These are phyloP conservation scores for Tulasnella sp. DNA, from an alignment of 768 basidiomycete genomes.

Conservation along the genomic window DNA sequence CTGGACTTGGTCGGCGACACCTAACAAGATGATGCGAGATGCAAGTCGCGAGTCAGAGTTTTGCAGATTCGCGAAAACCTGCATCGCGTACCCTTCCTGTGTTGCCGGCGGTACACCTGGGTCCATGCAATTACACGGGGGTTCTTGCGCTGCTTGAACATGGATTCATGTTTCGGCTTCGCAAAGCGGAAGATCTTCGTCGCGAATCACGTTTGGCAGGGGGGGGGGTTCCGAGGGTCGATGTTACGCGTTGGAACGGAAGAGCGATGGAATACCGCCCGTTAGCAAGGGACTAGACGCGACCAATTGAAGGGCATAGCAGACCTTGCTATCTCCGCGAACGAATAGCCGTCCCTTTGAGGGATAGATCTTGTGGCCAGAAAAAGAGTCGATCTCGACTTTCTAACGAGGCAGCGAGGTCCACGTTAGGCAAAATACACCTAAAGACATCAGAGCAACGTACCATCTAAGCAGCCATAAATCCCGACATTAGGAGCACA, in stretches of 20 bases:
- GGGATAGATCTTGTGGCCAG: conserved; percentile 96
- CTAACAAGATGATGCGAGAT: neutral
- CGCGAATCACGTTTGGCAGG: neutral
- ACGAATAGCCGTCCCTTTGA: conserved; percentile 94
- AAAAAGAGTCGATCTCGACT: conserved; percentile 98
- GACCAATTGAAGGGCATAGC: conserved; percentile 31
- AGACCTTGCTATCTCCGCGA: conserved; percentile 91
- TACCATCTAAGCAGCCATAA: neutral
- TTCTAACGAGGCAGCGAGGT: conserved; percentile 45
- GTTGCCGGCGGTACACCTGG: conserved; percentile 87
- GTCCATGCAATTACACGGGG: conserved; percentile 99
- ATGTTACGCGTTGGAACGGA: neutral
- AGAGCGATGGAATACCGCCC: conserved; percentile 1
- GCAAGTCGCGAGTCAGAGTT: neutral
- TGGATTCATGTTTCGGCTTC: conserved; percentile 86
- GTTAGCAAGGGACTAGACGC: neutral
- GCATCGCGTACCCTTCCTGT: conserved; percentile 79
- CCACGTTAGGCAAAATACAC: neutral
- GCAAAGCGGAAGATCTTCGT: conserved; percentile 93
- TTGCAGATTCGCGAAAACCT: neutral
- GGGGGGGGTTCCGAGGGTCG: neutral
- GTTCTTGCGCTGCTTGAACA: conserved; percentile 99
- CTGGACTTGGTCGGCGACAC: conserved; percentile 93
- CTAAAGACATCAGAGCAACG: neutral
- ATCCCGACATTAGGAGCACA: neutral